phyloP scores from a whole-genome alignment of 176 grass and related monocot species.

The Aegilops speltoides region DNA sequence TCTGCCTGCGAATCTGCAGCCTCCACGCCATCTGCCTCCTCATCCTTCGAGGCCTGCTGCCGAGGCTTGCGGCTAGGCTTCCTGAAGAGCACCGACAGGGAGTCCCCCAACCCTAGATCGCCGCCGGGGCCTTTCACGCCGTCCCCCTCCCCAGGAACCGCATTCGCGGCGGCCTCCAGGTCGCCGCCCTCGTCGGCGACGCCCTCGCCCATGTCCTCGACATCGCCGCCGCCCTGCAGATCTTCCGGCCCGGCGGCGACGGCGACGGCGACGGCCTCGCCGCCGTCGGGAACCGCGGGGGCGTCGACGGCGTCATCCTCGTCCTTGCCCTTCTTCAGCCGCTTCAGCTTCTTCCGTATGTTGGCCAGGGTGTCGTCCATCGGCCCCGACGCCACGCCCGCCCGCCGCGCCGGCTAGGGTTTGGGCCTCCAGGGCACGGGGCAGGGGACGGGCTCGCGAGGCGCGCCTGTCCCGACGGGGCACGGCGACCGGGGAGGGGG shows the following conservation, averaged over 20 bases:
- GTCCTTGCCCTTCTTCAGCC: slow-evolving; percentile 66
- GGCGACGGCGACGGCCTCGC: slow-evolving; percentile 1
- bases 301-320: slow-evolving; percentile 4
- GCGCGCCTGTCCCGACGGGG: neutral
- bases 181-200: slow-evolving; percentile 27
- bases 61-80: slow-evolving; percentile 38
- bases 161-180: slow-evolving; percentile 35
- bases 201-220: slow-evolving; percentile 1
- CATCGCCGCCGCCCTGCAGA: slow-evolving; percentile 30
- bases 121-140: slow-evolving; percentile 28
- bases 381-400: slow-evolving; percentile 39
- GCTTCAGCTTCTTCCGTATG: slow-evolving; percentile 86
- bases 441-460: neutral
- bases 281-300: slow-evolving; percentile 15
- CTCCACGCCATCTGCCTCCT: slow-evolving; percentile 22
- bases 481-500: neutral
- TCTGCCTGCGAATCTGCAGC: slow-evolving; percentile 30
- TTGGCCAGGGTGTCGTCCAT: slow-evolving; percentile 89
- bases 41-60: slow-evolving; percentile 46
- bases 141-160: neutral
- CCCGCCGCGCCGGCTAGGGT: slow-evolving; percentile 9
- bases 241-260: slow-evolving; percentile 21
- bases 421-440: slow-evolving; percentile 14
- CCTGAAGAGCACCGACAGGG: slow-evolving; percentile 58
- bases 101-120: slow-evolving; percentile 62